Percentiles rank a stretch among this genome's conserved stretches.
Evolutionary conservation across 352 stramenopile species (phyloP).

Genomic region (Phytophthora vignae): DNA sequence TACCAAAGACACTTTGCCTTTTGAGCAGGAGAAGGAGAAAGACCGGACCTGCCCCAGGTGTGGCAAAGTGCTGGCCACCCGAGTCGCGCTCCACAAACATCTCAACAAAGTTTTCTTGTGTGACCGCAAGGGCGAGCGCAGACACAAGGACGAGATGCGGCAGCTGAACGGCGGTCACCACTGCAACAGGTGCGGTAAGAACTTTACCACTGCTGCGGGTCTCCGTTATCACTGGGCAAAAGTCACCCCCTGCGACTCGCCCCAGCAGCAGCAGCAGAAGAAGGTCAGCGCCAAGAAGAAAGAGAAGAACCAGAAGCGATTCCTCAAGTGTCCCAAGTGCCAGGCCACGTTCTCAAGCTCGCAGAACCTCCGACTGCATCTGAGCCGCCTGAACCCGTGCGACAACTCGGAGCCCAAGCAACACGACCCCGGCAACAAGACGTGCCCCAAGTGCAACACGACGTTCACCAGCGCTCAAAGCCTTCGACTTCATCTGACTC

Average conservation of each 20-base stretch:
- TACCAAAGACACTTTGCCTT: neutral
- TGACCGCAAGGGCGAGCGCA: conserved; percentile 16
- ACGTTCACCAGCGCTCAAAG: conserved; percentile 1
- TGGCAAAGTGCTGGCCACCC: conserved; percentile 21
- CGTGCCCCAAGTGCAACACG: neutral
- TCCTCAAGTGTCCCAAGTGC: conserved; percentile 2
- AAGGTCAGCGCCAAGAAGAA: neutral
- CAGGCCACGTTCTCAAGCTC: neutral
- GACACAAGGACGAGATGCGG: conserved; percentile 5
- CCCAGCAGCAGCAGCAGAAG: neutral
- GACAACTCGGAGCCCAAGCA: conserved; percentile 2
- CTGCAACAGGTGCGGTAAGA: conserved; percentile 15
- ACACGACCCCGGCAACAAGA: conserved; percentile 2
- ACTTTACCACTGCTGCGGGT: conserved; percentile 5
- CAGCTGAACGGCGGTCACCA: neutral
- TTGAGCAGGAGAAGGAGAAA: neutral
- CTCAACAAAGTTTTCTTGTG: conserved; percentile 18
- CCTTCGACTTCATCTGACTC: neutral
- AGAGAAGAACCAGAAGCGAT: neutral
- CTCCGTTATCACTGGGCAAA: conserved; percentile 13
- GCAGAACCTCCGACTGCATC: conserved; percentile 7
- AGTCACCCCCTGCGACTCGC: neutral
- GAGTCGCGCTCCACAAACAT: conserved; percentile 10
- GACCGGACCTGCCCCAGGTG: conserved; percentile 15
- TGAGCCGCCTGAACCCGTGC: neutral